These are phyloP conservation scores for Botrytis elliptica DNA, from an alignment of 2,329 filamentous ascomycete species.

Conservation along the genomic window DNA sequence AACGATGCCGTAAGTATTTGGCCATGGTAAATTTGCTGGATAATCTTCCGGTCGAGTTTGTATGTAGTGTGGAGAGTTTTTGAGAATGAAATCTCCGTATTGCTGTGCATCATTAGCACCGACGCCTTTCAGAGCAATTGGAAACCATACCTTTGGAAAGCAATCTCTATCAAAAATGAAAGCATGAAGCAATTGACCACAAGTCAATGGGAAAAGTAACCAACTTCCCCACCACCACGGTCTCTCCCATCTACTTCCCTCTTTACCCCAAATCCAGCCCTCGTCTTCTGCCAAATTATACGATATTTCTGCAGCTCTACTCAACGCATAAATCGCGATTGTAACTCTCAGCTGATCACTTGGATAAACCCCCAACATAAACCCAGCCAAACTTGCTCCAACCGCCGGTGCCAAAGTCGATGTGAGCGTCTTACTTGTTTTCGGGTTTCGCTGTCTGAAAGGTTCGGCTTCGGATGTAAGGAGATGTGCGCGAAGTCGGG, in stretches of 20 bases:
- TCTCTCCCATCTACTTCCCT: slow-evolving; percentile 54
- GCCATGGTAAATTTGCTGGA: slow-evolving; percentile 69
- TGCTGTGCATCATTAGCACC: slow-evolving; percentile 33
- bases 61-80: slow-evolving; percentile 75
- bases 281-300: slow-evolving; percentile 82
- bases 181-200: slow-evolving; percentile 74
- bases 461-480: slow-evolving; percentile 76
- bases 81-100: slow-evolving; percentile 64
- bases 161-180: slow-evolving; percentile 76
- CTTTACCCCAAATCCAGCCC: slow-evolving; percentile 63
- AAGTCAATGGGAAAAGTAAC: slow-evolving; percentile 74
- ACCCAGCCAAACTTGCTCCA: slow-evolving; percentile 83
- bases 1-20: slow-evolving; percentile 70
- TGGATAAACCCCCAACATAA: slow-evolving; percentile 76
- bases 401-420: slow-evolving; percentile 82
- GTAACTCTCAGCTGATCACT: slow-evolving; percentile 70
- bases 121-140: slow-evolving; percentile 33
- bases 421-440: slow-evolving; percentile 70
- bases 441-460: slow-evolving; percentile 81
- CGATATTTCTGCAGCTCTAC: slow-evolving; percentile 77
- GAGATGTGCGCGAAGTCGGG: slow-evolving; percentile 72
- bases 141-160: slow-evolving; percentile 56
- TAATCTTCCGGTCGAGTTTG: slow-evolving; percentile 69
- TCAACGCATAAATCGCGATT: slow-evolving; percentile 77
- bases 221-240: slow-evolving; percentile 86